Evolutionary conservation across 2,329 filamentous ascomycete species (phyloP), one percentile per base, ranked within the genome.

Genomic region (Colletotrichum endophyticum): DNA sequence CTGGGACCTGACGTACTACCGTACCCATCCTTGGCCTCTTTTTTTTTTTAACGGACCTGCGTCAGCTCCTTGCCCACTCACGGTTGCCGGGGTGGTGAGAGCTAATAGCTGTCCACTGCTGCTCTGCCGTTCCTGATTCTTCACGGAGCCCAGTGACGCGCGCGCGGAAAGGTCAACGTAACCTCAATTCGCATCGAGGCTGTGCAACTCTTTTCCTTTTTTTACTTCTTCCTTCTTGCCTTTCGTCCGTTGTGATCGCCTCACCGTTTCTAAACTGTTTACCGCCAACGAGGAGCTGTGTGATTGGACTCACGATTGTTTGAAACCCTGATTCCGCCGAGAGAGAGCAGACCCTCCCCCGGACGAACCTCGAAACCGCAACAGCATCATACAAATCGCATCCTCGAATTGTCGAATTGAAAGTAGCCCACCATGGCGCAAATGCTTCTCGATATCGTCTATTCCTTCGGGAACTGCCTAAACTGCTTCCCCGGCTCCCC

Each of bases 401-500:
- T 39, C 59, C 36, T 63, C 44, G 56, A 34, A 30, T 36, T 19
- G 27, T 12, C 59, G 27, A n/a, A 30, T 4, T 32, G 15, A 49
- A n/a, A 4, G 12, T 27, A 59, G 56, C 57, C 44, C 79, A 81
- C 78, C 82, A 96, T 96, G 95, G 92, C 95, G 83, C 94, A 96
- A 85, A 94, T 98, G 83, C 89, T 99, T 77, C 91, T 96, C 79
- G 97, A 99, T 84, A 89, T 98, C 44, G 88, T 99, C 80, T 98
- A 97, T 85, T 98, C 96, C 76, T 91, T 99, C 78, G 96, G 95
- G 78, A 98, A 96, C 87, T 99, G 96, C 89, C 93, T 99, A 86
- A 96, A 94, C 86, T 99, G 97, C 89, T 99, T 99, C 84, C 96
- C 97, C 16, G 95, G 95, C 80, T 96, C 95, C 79, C 96, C 97